Percentiles rank a stretch among this genome's conserved stretches.
phyloP scores from a whole-genome alignment of 495 filamentous ascomycete genomes.

The Talaromyces liani region DNA sequence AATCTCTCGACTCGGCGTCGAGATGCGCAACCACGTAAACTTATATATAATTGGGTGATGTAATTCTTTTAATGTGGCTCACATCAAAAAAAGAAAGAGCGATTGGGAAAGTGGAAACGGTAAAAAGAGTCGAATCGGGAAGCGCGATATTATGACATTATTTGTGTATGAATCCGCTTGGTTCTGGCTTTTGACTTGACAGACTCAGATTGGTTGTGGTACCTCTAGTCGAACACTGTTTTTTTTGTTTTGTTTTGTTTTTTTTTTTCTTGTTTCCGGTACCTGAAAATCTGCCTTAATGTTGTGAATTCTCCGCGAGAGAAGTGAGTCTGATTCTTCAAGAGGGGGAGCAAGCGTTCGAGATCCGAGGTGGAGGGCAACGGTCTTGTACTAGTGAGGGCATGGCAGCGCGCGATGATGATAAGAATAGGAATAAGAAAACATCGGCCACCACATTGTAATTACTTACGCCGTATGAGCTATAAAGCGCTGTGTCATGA shows the following conservation, averaged over 20 bases:
- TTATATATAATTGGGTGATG: background rate
- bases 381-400: background rate
- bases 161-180: background rate
- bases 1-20: background rate
- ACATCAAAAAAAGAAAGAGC: constrained; percentile 1
- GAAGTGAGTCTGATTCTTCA: background rate
- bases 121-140: background rate
- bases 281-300: background rate
- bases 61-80: background rate
- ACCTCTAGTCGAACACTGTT: background rate
- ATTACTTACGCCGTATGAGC: too few species aligned
- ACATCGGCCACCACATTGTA: background rate
- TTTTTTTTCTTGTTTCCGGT: background rate
- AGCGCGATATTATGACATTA: background rate
- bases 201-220: background rate
- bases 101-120: background rate
- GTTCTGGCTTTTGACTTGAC: background rate
- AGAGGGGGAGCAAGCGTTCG: background rate
- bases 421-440: background rate
- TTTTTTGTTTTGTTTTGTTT: background rate
- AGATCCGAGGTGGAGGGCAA: background rate
- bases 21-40: background rate
- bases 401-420: background rate
- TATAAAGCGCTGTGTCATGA: background rate
- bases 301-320: background rate